Base-by-base conservation (phyloP, 73 alveolate species). In the Effrenium voratum region DNA sequence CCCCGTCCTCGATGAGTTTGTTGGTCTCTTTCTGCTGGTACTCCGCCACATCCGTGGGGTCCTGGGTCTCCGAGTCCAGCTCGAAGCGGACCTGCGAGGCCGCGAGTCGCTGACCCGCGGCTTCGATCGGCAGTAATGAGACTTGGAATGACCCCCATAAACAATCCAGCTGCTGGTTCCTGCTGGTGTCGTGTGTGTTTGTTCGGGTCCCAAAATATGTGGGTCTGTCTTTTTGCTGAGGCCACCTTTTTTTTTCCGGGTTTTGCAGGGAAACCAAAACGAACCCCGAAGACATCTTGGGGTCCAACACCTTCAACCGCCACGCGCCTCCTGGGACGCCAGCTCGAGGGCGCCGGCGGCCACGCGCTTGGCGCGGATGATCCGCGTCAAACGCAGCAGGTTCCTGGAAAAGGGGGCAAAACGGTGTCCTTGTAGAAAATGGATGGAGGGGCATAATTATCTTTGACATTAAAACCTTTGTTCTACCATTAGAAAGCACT, bases 291-390 rank as follows among this genome's bases (percentile, higher is more conserved):
- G 87, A 1, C 24, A 76, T 13, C 46, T 36, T 36, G 22, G 16
- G 38, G 13, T 68, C 1, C 26, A 0, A 26, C 5, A 16, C 0
- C 57, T 13, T 22, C 44, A n/a, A n/a, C n/a, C n/a, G n/a, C n/a
- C n/a, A n/a, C 70, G 24, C 26, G 52, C 98, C 99, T 99, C 99
- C 93, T 99, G 99, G 19, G 99, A 99, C 28, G 99, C 99, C 83
- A 99, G 96, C 36, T 99, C 99, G 87, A 99, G 98, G 28, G 99
- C 99, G 2, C 99, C 99, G 32, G 98, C 99, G 50, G 95, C 99
- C 91, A 99, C 99, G 95, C 99, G 99, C 93, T 99, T 99, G 59
- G 94, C 98, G 81, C 99, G 99, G 66, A 99, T 80, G 82, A 93
- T 99, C 55, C 98, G 98, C 24, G 99, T 99, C 19, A 99, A 99